phyloP scores from a whole-genome alignment of 78 protist species.

The Polysphondylium violaceum region DNA sequence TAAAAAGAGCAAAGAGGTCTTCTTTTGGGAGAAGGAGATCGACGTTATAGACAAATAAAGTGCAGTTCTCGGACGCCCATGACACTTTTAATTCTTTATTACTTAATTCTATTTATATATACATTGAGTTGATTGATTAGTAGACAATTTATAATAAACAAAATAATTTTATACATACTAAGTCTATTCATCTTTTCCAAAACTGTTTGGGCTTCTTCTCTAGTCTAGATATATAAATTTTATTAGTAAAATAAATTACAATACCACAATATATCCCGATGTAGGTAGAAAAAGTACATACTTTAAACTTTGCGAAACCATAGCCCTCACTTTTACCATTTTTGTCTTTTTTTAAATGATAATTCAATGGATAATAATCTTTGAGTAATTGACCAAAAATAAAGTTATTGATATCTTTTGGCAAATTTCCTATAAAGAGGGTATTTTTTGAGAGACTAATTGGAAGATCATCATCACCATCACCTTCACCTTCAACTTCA shows the following conservation, averaged over 20 bases:
- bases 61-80: conserved; percentile 34
- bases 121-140: not conserved
- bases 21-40: not conserved
- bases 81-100: conserved; percentile 15
- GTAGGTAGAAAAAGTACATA: not conserved
- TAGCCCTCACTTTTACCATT: conserved; percentile 7
- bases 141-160: not conserved
- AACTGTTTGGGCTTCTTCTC: not conserved
- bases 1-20: not conserved
- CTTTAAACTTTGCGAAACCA: conserved; percentile 35
- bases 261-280: no score
- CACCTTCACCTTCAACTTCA: no score
- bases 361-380: conserved; percentile 5
- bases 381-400: not conserved
- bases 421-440: not conserved
- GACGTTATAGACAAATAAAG: conserved; percentile 27
- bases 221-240: not conserved
- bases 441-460: no score
- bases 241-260: not conserved
- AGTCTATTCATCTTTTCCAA: not conserved
- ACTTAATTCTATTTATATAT: not conserved
- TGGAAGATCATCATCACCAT: no score
- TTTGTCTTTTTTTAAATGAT: not conserved
- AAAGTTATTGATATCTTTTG: not conserved
- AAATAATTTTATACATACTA: conserved; percentile 15